Evolutionary conservation across 2,329 filamentous ascomycete genomes (phyloP).

Genomic region (Tolypocladium guangdongense): DNA sequence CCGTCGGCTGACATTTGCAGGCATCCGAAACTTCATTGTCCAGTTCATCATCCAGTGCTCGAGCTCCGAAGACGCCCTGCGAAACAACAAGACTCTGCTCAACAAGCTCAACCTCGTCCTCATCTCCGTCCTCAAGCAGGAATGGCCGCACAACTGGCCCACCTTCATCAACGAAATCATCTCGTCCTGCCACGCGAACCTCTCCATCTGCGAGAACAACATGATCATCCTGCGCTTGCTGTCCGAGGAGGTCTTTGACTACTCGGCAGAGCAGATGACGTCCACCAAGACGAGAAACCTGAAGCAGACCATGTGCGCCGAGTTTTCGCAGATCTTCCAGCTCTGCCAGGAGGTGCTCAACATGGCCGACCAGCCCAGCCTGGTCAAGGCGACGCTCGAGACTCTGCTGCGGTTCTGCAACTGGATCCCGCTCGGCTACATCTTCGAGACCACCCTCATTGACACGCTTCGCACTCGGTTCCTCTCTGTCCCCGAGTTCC

Average conservation of each 20-base stretch:
- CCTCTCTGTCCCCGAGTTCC: conserved; percentile 85
- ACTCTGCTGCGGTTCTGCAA: conserved; percentile 94
- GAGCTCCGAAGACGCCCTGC: conserved; percentile 76
- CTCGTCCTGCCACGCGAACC: conserved; percentile 83
- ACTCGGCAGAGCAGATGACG: conserved; percentile 98
- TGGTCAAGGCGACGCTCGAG: conserved; percentile 94
- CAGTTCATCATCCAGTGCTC: conserved; percentile 96
- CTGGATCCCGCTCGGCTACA: conserved; percentile 97
- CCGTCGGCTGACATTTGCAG: conserved; percentile 31
- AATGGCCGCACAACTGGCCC: conserved; percentile 99
- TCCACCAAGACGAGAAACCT: conserved; percentile 91
- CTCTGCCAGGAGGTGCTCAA: conserved; percentile 92
- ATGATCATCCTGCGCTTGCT: conserved; percentile 95
- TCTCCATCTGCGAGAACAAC: conserved; percentile 99
- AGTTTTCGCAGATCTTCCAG: conserved; percentile 97
- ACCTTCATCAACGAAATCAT: conserved; percentile 99
- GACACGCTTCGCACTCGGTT: conserved; percentile 89
- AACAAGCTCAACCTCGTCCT: conserved; percentile 98
- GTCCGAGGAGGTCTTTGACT: conserved; percentile 98
- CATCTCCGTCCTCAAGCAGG: conserved; percentile 95
- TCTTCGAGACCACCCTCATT: conserved; percentile 95
- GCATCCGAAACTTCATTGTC: conserved; percentile 97
- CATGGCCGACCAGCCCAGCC: conserved; percentile 74
- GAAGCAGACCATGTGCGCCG: conserved; percentile 97
- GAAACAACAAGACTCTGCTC: conserved; percentile 74